These are phyloP conservation scores for Tolypocladium pustulatum DNA, from an alignment of 2,329 filamentous ascomycete species.

Conservation along the genomic window DNA sequence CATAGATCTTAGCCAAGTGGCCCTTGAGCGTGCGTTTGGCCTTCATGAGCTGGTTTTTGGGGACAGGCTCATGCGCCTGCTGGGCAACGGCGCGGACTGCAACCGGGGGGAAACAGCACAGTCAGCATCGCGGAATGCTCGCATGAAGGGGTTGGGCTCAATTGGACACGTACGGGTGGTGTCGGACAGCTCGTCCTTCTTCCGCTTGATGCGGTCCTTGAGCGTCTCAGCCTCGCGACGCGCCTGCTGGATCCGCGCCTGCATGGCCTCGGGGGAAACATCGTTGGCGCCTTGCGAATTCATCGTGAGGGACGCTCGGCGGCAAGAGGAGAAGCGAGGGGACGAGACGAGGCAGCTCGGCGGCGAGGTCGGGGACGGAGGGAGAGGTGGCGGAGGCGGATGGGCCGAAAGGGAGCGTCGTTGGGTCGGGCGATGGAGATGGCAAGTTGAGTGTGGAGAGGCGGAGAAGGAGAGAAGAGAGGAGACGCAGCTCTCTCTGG, in stretches of 20 bases:
- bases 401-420: constrained; percentile 6
- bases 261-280: constrained; percentile 69
- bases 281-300: constrained; percentile 48
- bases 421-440: constrained; percentile 16
- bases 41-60: constrained; percentile 90
- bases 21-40: constrained; percentile 94
- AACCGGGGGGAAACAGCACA: constrained; percentile 2
- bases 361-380: constrained; percentile 1
- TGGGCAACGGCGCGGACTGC: constrained; percentile 86
- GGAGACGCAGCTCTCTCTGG: not conserved
- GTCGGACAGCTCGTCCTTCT: constrained; percentile 99
- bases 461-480: constrained; percentile 16
- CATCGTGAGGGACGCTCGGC: constrained; percentile 29
- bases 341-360: constrained; percentile 2
- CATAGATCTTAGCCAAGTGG: constrained; percentile 98
- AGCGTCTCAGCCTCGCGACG: constrained; percentile 94
- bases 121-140: constrained; percentile 12
- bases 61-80: constrained; percentile 84
- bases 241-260: constrained; percentile 84
- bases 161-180: constrained; percentile 70
- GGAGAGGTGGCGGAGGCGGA: constrained; percentile 7
- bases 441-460: constrained; percentile 19
- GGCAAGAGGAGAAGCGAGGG: constrained; percentile 3
- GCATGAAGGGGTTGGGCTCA: constrained; percentile 1
- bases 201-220: constrained; percentile 98